Conservation (phyloP, 495 filamentous ascomycete genomes). For the Trichoderma orchidacearum region DNA sequence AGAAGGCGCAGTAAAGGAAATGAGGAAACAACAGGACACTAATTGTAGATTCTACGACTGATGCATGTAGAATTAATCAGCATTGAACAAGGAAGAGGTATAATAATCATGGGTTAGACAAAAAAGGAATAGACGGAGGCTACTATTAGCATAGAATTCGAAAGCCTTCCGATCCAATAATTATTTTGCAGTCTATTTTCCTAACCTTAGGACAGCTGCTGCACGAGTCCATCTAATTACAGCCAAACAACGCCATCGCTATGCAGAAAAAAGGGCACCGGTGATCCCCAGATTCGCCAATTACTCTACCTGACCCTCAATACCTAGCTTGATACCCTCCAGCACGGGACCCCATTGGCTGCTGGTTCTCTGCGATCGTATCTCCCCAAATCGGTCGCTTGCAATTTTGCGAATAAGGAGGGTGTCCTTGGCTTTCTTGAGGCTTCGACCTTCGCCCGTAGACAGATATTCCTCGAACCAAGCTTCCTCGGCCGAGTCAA, state of each 20-base stretch:
- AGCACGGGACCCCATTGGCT: slow-evolving; percentile 17
- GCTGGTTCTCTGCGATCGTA: slow-evolving; percentile 5
- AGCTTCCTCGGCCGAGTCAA: slow-evolving; percentile 50
- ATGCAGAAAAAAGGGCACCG: slow-evolving; percentile 11
- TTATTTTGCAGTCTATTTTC: too few species aligned
- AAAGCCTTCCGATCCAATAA: too few species aligned
- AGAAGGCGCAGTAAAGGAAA: neutral
- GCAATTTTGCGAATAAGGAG: slow-evolving; percentile 24
- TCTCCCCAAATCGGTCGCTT: neutral
- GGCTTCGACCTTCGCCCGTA: slow-evolving; percentile 44
- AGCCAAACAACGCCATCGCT: slow-evolving; percentile 21
- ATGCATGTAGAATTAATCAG: too few species aligned
- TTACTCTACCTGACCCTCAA: slow-evolving; percentile 11
- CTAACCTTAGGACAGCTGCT: too few species aligned
- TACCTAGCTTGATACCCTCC: slow-evolving; percentile 18
- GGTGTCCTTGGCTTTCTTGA: slow-evolving; percentile 51
- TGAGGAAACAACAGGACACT: neutral
- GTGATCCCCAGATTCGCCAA: neutral
- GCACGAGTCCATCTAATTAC: too few species aligned
- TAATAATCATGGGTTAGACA: too few species aligned
- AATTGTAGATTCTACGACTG: too few species aligned
- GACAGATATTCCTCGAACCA: slow-evolving; percentile 58
- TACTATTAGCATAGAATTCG: too few species aligned
- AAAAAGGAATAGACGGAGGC: too few species aligned
- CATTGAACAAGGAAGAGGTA: too few species aligned